Base-by-base conservation (phyloP, 2,329 filamentous ascomycete species). In the Helicocarpus griseus region DNA sequence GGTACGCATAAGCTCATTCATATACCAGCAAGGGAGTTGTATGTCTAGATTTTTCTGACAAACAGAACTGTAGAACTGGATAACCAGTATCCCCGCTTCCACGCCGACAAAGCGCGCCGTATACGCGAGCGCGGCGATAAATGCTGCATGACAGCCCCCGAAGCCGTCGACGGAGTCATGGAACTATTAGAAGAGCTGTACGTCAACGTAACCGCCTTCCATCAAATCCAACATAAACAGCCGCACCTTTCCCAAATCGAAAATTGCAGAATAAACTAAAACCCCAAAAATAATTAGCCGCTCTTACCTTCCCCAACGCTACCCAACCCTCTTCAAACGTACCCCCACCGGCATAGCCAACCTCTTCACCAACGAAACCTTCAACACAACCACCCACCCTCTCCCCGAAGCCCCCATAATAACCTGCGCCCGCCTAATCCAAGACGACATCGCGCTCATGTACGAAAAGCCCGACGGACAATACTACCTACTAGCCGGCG, bases 401-500 rank as follows among this genome's bases (percentile, higher is more conserved):
- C 73, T 90, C 4, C 66, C 71, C 1, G 87, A 91, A 68, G 86
- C 93, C 60, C 87, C 88, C 0, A 91, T 94, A 83, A 77, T 79
- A 53, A 86, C 82, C 60, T 81, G 77, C 49, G 85, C 82, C 0
- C 80, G 87, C 1, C 77, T 91, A 19, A 72, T 87, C 2, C 88
- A 93, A 67, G 89, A 94, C 62, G 88, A 94, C 64, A 70, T 94
- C 0, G 87, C 87, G 0, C 79, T 94, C 51, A 91, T 94, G 87
- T 76, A 91, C 58, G 87, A 93, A 67, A 76, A 74, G 19, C 65
- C 75, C 0, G 87, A 94, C 62, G 86, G 87, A 0, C 81, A 89
- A 65, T 91, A 91, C 71, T 88, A 89, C 64, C 78, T 94, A 0
- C 77, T 89, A 1, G 86, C 86, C 0, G 88, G 87, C 0, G 77